Percentiles rank a stretch among this genome's conserved stretches.
phyloP scores from a whole-genome alignment of 169 alveolate species.

The Eimeria praecox region DNA sequence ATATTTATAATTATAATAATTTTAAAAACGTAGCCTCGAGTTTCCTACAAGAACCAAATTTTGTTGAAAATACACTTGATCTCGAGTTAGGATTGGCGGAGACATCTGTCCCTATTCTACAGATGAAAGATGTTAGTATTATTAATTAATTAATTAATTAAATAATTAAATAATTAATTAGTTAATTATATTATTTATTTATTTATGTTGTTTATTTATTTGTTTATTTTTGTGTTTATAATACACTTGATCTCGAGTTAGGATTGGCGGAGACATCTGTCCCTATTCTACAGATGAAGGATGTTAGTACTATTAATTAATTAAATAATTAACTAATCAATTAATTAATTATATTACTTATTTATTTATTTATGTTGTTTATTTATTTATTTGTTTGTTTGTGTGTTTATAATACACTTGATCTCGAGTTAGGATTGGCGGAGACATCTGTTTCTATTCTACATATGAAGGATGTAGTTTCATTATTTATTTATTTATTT shows the following conservation, averaged over 20 bases:
- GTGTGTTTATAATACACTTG: background rate
- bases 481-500: no score
- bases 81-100: conserved; percentile 59
- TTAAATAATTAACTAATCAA: background rate
- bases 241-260: background rate
- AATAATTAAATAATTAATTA: background rate
- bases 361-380: background rate
- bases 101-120: conserved; percentile 80
- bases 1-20: no score
- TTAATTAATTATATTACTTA: background rate
- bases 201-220: no score
- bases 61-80: background rate
- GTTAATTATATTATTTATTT: background rate
- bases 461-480: conserved; percentile 80
- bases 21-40: no score
- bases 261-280: conserved; percentile 75
- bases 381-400: no score
- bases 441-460: conserved; percentile 77
- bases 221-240: no score
- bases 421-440: conserved; percentile 54
- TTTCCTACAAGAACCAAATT: background rate
- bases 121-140: conserved; percentile 73
- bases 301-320: background rate
- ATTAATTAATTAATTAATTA: background rate
- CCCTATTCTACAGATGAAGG: conserved; percentile 79